Base-by-base conservation (phyloP, 75 land plant species). In the Selaginella tamariscina region DNA sequence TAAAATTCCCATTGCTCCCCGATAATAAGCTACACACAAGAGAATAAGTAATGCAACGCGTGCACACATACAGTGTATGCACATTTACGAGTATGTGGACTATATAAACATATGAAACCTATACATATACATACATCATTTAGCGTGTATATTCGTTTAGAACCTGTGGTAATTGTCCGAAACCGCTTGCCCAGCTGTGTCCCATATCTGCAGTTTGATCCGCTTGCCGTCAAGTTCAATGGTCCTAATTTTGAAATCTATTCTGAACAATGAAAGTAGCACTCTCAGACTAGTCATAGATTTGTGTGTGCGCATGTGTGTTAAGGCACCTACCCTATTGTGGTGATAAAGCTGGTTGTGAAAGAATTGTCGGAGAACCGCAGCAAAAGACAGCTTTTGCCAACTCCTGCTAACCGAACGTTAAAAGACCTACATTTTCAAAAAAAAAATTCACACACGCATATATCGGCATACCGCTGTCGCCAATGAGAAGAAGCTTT, bases 121-220 rank as follows among this genome's bases (percentile, higher is more conserved):
- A n/a, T n/a, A n/a, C n/a, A n/a, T n/a, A n/a, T n/a, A n/a, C n/a
- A n/a, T n/a, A n/a, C n/a, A n/a, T n/a, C n/a, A n/a, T n/a, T n/a
- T n/a, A n/a, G n/a, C n/a, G n/a, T n/a, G n/a, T n/a, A n/a, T n/a
- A n/a, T n/a, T n/a, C n/a, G n/a, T n/a, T n/a, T n/a, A n/a, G n/a
- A 1, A 80, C 88, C 87, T 56, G 87, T 85, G 11, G 86, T 85
- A 21, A 85, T 85, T 0, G 88, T 85, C 18, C 86, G 72, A 54
- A 85, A 85, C 0, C 88, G 78, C 74, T 72, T 86, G 89, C 29
- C 89, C 89, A 71, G 87, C 86, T n/a, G 89, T 86, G 59, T 86
- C 87, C 87, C 86, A 86, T 54, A 86, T 86, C 71, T 86, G 89
- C 18, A 84, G 78, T 66, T 86, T 86, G 70, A 86, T 82, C 56